A percentile compares a stretch with the other conserved stretches of the same genome.
Evolutionary conservation across 129 eudicot species (phyloP).

Genomic region (Artemisia annua): DNA sequence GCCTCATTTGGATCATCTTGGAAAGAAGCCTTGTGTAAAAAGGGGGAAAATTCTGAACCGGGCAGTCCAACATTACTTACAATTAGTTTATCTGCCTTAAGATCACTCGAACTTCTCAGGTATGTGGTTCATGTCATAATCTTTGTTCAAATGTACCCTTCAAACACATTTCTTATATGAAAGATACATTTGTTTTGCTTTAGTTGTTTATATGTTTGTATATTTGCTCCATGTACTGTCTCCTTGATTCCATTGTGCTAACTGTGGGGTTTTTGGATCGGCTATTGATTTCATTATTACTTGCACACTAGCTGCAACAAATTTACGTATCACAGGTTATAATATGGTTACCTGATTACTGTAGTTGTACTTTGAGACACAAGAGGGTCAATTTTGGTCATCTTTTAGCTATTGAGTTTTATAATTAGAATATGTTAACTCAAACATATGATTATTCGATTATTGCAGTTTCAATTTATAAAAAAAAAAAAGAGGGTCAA

Average conservation of each 20-base stretch:
- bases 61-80: constrained; percentile 86
- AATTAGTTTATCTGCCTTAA: constrained; percentile 75
- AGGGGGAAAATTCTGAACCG: constrained; percentile 61
- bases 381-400: not conserved
- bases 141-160: constrained; percentile 8
- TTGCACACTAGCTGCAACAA: too few species aligned
- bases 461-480: too few species aligned
- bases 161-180: constrained; percentile 3
- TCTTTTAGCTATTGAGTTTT: not conserved
- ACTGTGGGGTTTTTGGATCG: too few species aligned
- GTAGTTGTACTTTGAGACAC: too few species aligned
- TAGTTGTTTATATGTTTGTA: not conserved
- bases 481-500: not conserved
- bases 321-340: too few species aligned
- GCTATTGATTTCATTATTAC: too few species aligned
- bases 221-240: not conserved
- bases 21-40: constrained; percentile 69
- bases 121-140: too few species aligned
- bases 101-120: constrained; percentile 85
- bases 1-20: constrained; percentile 73
- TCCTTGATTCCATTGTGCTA: not conserved
- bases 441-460: not conserved
- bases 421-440: too few species aligned
- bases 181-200: not conserved
- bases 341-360: too few species aligned